Conservation (phyloP, 2,329 filamentous ascomycete genomes). For the Penicillium sp. region DNA sequence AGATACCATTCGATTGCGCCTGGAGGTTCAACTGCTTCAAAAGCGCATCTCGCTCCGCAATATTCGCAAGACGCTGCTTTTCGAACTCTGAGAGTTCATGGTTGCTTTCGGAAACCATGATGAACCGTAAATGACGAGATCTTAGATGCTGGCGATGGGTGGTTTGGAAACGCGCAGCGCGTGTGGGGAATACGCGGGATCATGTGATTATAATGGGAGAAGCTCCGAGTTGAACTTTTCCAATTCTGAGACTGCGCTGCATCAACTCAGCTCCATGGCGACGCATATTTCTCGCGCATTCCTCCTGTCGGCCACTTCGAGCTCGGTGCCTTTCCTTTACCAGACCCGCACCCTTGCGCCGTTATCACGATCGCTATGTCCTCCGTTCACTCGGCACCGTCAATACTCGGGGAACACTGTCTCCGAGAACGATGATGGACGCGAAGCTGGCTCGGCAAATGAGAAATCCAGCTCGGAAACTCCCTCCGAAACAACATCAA, state of each 20-base stretch:
- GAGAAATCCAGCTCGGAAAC: not conserved
- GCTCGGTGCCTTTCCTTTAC: conserved; percentile 63
- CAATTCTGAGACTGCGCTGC: not conserved
- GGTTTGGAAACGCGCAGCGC: not conserved
- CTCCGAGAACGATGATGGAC: not conserved
- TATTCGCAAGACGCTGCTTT: conserved; percentile 76
- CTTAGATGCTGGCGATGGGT: not conserved
- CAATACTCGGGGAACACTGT: conserved; percentile 16
- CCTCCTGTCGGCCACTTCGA: conserved; percentile 22
- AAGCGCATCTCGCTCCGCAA: conserved; percentile 76
- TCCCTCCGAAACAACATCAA: conserved; percentile 3
- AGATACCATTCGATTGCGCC: conserved; percentile 64
- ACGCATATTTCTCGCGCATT: conserved; percentile 30
- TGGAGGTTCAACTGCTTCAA: conserved; percentile 69
- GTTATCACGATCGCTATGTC: conserved; percentile 5
- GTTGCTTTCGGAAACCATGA: conserved; percentile 22
- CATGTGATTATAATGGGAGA: conserved; percentile 14
- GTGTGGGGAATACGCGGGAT: conserved; percentile 16
- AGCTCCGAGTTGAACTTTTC: not conserved
- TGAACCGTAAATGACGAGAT: not conserved
- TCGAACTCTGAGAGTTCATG: conserved; percentile 76
- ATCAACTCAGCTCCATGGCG: conserved; percentile 23
- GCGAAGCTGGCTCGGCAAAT: not conserved
- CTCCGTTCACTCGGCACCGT: conserved; percentile 6
- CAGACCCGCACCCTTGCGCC: conserved; percentile 59